Evolutionary conservation across 306 rosid species (phyloP), one percentile per base, ranked within the genome.

Genomic region (Chamaecrista fasciculata): DNA sequence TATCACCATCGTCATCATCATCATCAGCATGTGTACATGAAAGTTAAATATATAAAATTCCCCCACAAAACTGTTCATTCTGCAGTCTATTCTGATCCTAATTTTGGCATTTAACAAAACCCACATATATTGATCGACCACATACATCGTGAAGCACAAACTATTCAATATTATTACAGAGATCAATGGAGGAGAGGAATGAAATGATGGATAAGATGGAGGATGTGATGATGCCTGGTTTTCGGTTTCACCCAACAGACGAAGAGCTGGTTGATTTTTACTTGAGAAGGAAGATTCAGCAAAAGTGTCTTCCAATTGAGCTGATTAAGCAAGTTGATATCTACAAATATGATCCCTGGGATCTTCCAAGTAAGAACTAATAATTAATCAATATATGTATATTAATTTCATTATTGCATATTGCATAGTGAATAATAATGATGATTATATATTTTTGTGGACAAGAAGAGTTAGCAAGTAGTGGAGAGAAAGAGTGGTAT

Each of bases 401-500:
- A n/a, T n/a, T n/a, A n/a, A n/a, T n/a, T n/a, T n/a, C n/a, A n/a
- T n/a, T n/a, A n/a, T n/a, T n/a, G n/a, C n/a, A n/a, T n/a, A n/a
- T n/a, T n/a, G n/a, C n/a, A n/a, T n/a, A n/a, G n/a, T n/a, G n/a
- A n/a, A n/a, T n/a, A n/a, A n/a, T n/a, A n/a, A n/a, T n/a, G n/a
- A 2, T 29, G 34, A 29, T 29, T 29, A 5, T 29, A 5, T 29
- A 5, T 29, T 43, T 16, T 15, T 78, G 70, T 48, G 36, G 5
- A 66, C 72, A 78, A 76, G 77, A 80, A 90, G 96, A 67, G 82
- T 48, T 90, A 56, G 90, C 86, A 1, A 70, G 84, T 69, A 84
- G 70, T 24, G 95, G 95, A 1, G 97, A 90, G 66, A 90, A 90
- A 73, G 97, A 90, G 62, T 90, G 91, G 97, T 90, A 90, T 62